Evolutionary conservation across 2,329 filamentous ascomycete genomes (phyloP).

Genomic region (Penicillium aurantiogriseum): DNA sequence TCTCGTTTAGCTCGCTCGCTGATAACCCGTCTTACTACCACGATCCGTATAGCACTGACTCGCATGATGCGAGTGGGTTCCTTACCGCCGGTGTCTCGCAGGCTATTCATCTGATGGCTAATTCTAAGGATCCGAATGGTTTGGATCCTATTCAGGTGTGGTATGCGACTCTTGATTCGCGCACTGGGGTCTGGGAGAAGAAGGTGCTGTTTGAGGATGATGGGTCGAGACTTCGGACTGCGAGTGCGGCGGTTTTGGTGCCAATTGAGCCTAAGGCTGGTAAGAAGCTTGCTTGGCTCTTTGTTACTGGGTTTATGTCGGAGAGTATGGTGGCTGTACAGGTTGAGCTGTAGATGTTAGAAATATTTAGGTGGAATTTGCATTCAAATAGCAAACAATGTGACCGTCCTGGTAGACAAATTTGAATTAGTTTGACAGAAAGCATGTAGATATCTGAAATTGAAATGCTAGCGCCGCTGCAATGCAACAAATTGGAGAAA

Average conservation of each 20-base stretch:
- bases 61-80: conserved; percentile 54
- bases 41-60: conserved; percentile 50
- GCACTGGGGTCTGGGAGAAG: conserved; percentile 41
- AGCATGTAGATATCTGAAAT: conserved; percentile 15
- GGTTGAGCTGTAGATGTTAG: conserved; percentile 46
- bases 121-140: conserved; percentile 34
- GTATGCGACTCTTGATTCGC: conserved; percentile 34
- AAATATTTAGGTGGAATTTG: too few species aligned
- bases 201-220: conserved; percentile 60
- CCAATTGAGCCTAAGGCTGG: conserved; percentile 50
- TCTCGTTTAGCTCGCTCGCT: conserved; percentile 48
- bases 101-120: conserved; percentile 38
- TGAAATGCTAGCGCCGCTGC: conserved; percentile 30
- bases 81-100: conserved; percentile 51
- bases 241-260: conserved; percentile 55
- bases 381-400: background rate
- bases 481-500: conserved; percentile 28
- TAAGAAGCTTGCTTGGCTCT: conserved; percentile 55
- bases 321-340: conserved; percentile 52
- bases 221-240: conserved; percentile 50
- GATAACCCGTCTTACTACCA: conserved; percentile 61
- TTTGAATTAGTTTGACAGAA: conserved; percentile 11
- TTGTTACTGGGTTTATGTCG: conserved; percentile 57
- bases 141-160: conserved; percentile 51
- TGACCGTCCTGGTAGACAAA: background rate